Evolutionary conservation across 192 early-diverging fungal genomes (phyloP).

Genomic region (Coemansia sp.): DNA sequence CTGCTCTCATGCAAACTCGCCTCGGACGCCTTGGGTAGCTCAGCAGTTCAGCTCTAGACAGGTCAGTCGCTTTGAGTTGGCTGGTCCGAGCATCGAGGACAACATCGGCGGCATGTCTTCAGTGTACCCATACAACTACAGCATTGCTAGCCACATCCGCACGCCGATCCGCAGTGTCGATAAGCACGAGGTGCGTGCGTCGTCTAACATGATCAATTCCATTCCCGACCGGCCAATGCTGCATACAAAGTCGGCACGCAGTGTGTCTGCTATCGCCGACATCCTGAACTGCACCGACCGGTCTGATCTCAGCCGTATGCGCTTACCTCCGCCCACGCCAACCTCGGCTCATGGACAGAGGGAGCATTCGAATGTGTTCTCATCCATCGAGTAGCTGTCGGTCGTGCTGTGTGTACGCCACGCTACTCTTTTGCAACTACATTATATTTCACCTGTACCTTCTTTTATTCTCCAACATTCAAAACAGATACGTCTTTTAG

Average conservation of each 20-base stretch:
- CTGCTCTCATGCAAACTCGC: constrained; percentile 22
- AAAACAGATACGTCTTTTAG: not conserved
- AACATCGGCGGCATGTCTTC: constrained; percentile 42
- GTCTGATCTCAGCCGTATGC: constrained; percentile 51
- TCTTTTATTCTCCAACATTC: not conserved
- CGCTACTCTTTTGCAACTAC: not conserved
- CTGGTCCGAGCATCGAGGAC: constrained; percentile 40
- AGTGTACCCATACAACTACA: constrained; percentile 49
- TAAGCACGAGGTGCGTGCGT: constrained; percentile 7
- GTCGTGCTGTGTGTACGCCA: not conserved
- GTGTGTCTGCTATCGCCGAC: constrained; percentile 52
- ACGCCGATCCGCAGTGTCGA: constrained; percentile 26
- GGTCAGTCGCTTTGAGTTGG: constrained; percentile 13
- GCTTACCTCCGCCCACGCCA: constrained; percentile 48
- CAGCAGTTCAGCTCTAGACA: constrained; percentile 2
- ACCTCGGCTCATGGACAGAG: constrained; percentile 29
- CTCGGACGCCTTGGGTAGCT: constrained; percentile 26
- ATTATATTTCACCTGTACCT: no score
- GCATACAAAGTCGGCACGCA: constrained; percentile 47
- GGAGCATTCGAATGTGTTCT: constrained; percentile 28
- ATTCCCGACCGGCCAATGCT: constrained; percentile 18
- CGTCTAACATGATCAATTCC: constrained; percentile 8
- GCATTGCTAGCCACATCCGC: constrained; percentile 51
- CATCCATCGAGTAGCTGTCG: constrained; percentile 5
- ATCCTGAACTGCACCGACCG: constrained; percentile 53